These are phyloP conservation scores for Cordyceps militaris DNA, from an alignment of 2,329 filamentous ascomycete genomes.

Conservation along the genomic window DNA sequence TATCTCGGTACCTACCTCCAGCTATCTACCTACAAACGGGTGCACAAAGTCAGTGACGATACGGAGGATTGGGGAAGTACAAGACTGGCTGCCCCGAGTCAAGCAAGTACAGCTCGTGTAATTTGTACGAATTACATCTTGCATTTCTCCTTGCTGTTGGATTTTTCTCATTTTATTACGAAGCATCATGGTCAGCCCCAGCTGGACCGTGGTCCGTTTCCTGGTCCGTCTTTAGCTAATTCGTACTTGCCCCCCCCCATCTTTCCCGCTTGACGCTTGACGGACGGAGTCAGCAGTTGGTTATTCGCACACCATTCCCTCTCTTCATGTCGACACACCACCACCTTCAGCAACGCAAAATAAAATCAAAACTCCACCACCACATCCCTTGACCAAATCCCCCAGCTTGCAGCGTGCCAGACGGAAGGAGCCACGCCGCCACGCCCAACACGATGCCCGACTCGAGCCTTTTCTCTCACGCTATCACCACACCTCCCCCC, in stretches of 20 bases:
- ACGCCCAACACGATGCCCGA: not conserved
- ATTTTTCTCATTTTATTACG: not conserved
- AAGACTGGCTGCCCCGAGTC: no score
- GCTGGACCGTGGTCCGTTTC: not conserved
- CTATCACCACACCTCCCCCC: not conserved
- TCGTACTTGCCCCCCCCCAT: not conserved
- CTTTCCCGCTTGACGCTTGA: constrained; percentile 3
- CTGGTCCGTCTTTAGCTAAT: no score
- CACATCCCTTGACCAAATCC: no score
- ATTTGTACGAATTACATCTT: no score
- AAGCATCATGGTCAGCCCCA: not conserved
- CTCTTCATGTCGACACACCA: not conserved
- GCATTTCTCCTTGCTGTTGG: not conserved
- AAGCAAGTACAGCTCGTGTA: no score
- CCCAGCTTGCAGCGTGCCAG: no score
- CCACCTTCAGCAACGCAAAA: not conserved
- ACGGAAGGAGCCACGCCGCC: no score
- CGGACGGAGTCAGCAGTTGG: no score
- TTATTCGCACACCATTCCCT: not conserved
- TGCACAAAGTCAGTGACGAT: no score
- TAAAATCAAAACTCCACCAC: not conserved
- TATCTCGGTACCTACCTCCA: no score
- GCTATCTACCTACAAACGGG: no score
- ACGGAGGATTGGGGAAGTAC: no score
- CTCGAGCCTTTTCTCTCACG: not conserved